Conservation (phyloP, 1,284 basidiomycete genomes). For the Anthracocystis panici-leucophaei region DNA sequence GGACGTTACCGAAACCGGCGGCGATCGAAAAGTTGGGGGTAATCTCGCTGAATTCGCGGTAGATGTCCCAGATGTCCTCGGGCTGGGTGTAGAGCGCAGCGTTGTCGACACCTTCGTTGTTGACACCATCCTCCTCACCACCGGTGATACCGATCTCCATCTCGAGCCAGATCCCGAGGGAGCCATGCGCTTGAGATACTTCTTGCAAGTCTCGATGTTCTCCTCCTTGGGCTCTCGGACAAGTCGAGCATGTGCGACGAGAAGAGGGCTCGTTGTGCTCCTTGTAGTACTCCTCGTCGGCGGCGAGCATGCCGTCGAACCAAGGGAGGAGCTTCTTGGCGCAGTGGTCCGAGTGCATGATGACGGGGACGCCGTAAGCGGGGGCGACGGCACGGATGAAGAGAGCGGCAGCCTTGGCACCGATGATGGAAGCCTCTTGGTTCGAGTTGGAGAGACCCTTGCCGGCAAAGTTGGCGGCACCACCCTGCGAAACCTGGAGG, state of each 20-base stretch:
- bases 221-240: slow-evolving; percentile 96
- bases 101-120: slow-evolving; percentile 85
- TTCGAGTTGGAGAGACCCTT: slow-evolving; percentile 95
- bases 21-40: slow-evolving; percentile 96
- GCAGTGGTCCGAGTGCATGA: slow-evolving; percentile 99
- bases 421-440: slow-evolving; percentile 94
- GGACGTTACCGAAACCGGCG: slow-evolving; percentile 95
- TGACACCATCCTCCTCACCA: slow-evolving; percentile 97
- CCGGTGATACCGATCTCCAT: slow-evolving; percentile 99
- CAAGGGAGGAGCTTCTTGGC: slow-evolving; percentile 97
- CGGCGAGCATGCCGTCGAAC: slow-evolving; percentile 99
- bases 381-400: slow-evolving; percentile 87
- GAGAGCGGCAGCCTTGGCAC: slow-evolving; percentile 91
- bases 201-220: slow-evolving; percentile 92
- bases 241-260: slow-evolving; percentile 99
- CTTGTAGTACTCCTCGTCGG: slow-evolving; percentile 94
- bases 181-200: slow-evolving; percentile 97
- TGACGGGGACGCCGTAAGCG: slow-evolving; percentile 77
- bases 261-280: slow-evolving; percentile 90
- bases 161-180: slow-evolving; percentile 91
- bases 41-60: slow-evolving; percentile 84
- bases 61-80: slow-evolving; percentile 89
- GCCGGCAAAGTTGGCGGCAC: slow-evolving; percentile 94
- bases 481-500: slow-evolving; percentile 96
- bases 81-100: slow-evolving; percentile 95